Percentiles rank a stretch among this genome's conserved stretches.
Conservation (phyloP, 306 rosid genomes). For the Glycine soja region DNA sequence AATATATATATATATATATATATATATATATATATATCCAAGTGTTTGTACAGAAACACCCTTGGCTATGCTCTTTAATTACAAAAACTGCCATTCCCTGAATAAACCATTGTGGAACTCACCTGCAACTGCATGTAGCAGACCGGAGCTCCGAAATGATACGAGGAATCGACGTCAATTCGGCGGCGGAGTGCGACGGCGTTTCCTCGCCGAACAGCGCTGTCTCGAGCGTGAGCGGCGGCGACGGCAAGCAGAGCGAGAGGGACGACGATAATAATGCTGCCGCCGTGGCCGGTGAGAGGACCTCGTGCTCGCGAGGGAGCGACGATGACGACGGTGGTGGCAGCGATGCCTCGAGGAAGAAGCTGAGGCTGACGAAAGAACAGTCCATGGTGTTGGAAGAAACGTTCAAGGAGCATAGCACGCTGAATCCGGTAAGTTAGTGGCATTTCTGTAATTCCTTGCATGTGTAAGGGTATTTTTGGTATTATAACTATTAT, state of each 20-base stretch:
- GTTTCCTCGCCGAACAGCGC: conserved; percentile 84
- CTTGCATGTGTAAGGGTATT: neutral
- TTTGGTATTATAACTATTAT: neutral
- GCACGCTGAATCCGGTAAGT: conserved; percentile 77
- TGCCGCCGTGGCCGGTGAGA: conserved; percentile 43
- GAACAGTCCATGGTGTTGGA: conserved; percentile 78
- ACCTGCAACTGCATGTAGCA: conserved; percentile 37
- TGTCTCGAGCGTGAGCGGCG: conserved; percentile 68
- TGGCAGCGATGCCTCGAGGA: conserved; percentile 58
- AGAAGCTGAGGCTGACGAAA: conserved; percentile 81
- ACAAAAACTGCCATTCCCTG: conserved; percentile 25
- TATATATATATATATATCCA: too few relatives aligned
- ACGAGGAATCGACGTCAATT: conserved; percentile 63
- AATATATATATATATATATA: too few relatives aligned
- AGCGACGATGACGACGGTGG: conserved; percentile 66
- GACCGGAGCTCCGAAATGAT: conserved; percentile 57
- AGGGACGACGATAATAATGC: conserved; percentile 69
- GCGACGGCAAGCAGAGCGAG: conserved; percentile 61
- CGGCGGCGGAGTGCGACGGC: conserved; percentile 55
- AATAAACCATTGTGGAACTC: neutral
- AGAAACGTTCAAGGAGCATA: conserved; percentile 80
- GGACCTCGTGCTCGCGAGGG: conserved; percentile 64
- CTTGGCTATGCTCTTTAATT: neutral
- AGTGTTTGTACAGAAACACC: neutral
- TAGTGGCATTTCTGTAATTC: conserved; percentile 10